Base-by-base conservation (phyloP, 345 rosid genomes). In the Rhodamnia rubescens region DNA sequence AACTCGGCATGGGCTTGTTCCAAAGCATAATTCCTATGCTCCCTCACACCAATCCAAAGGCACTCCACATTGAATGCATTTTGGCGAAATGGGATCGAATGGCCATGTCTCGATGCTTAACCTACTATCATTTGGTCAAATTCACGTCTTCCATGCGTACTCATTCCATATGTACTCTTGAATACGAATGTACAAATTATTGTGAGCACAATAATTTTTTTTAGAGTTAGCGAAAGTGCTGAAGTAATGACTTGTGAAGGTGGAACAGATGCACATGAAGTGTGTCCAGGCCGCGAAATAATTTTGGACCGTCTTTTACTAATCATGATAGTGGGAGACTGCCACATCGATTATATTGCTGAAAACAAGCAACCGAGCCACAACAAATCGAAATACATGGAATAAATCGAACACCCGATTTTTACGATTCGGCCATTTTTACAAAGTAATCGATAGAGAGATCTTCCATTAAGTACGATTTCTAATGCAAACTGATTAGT, bases 391-490 rank as follows among this genome's bases (percentile, higher is more conserved):
- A 5, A 55, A 55, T 55, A 7, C 11, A 55, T 22, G 4, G 5
- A 22, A 8, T 22, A 21, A 55, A 11, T 22, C 59, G n/a, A 22
- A 55, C 26, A 0, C 26, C 26, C 0, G 58, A 21, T 21, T 55
- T 8, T 21, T 55, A 0, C 10, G 22, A 32, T 4, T 32, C 3
- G 2, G 5, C 11, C 0, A n/a, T n/a, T n/a, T 58, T 2, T 5
- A n/a, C 1, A n/a, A 58, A 58, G 69, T 11, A 5, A 12, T 27
- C 69, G 3, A 12, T 5, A 58, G 32, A 58, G 6, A 12, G 16
- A 11, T n/a, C n/a, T 58, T 11, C 4, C 15, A n/a, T n/a, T 12
- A 27, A n/a, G 18, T 1, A 52, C 5, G 53, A 52, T 14, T 14
- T 51, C 1, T 4, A 21, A 53, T 53, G n/a, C 32, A 1, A 58